A percentile compares a stretch with the other conserved stretches of the same genome.
phyloP scores from a whole-genome alignment of 2,329 filamentous ascomycete species.

The Paecilomyces variotii region DNA sequence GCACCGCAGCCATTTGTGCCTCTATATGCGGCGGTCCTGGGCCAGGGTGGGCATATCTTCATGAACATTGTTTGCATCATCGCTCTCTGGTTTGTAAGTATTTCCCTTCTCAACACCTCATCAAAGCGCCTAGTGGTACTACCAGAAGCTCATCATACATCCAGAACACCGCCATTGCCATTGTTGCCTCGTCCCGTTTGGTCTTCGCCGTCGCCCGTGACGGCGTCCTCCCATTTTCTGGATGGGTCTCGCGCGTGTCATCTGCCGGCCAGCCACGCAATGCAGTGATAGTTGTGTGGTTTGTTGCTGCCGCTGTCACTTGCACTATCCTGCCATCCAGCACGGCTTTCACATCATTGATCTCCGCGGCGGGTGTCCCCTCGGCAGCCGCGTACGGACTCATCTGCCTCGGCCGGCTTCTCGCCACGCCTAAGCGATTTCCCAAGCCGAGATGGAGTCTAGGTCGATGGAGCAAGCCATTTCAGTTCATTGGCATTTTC shows the following conservation, averaged over 20 bases:
- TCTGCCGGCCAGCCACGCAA: slow-evolving; percentile 51
- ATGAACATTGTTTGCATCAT: slow-evolving; percentile 53
- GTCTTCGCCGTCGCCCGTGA: slow-evolving; percentile 57
- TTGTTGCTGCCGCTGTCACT: slow-evolving; percentile 45
- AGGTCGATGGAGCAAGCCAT: slow-evolving; percentile 38
- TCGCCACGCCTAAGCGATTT: slow-evolving; percentile 42
- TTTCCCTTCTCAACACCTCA: background rate
- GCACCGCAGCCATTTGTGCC: slow-evolving; percentile 53
- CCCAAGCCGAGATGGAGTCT: slow-evolving; percentile 42
- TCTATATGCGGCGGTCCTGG: slow-evolving; percentile 50
- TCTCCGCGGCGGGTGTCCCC: slow-evolving; percentile 46
- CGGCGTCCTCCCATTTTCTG: slow-evolving; percentile 51
- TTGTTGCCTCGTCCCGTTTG: slow-evolving; percentile 52
- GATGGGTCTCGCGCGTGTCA: slow-evolving; percentile 49
- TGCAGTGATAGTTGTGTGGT: slow-evolving; percentile 53
- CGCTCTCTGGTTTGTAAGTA: slow-evolving; percentile 44
- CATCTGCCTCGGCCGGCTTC: slow-evolving; percentile 42
- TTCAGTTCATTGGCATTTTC: slow-evolving; percentile 40
- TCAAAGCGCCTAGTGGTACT: background rate
- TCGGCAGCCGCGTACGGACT: slow-evolving; percentile 46
- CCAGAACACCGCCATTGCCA: slow-evolving; percentile 52
- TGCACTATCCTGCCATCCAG: slow-evolving; percentile 52
- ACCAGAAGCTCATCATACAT: slow-evolving; percentile 7
- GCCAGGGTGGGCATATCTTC: slow-evolving; percentile 49
- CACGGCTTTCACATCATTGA: slow-evolving; percentile 47